phyloP scores from a whole-genome alignment of 1,139 yeast genomes.

The Kluyveromyces sp. region DNA sequence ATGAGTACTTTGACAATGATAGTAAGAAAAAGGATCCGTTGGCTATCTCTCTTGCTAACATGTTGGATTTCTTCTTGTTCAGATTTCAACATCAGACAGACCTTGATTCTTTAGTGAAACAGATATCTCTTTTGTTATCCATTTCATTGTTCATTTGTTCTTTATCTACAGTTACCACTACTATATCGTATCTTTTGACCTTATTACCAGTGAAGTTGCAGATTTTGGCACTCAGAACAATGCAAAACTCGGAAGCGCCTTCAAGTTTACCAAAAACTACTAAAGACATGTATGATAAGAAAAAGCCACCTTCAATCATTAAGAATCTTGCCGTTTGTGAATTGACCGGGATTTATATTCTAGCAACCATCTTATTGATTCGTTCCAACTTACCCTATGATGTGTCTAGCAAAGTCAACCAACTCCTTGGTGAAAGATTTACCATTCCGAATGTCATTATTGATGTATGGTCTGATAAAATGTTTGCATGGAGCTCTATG shows the following conservation, averaged over 20 bases:
- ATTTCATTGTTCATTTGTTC: constrained; percentile 62
- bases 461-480: constrained; percentile 74
- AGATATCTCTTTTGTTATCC: constrained; percentile 56
- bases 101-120: constrained; percentile 52
- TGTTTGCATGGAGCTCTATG: constrained; percentile 53
- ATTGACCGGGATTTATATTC: constrained; percentile 66
- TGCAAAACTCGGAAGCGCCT: constrained; percentile 14
- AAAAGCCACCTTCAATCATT: constrained; percentile 25
- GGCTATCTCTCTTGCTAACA: constrained; percentile 56
- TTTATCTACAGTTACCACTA: constrained; percentile 51
- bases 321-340: constrained; percentile 54
- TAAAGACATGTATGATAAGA: neutral
- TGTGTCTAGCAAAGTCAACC: constrained; percentile 37
- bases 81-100: constrained; percentile 33
- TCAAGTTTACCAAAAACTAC: constrained; percentile 15
- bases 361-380: constrained; percentile 71
- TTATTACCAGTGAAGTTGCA: constrained; percentile 27
- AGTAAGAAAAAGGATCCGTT: constrained; percentile 41
- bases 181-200: constrained; percentile 35
- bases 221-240: constrained; percentile 23
- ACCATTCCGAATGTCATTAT: constrained; percentile 44
- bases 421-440: constrained; percentile 26
- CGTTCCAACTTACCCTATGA: constrained; percentile 63
- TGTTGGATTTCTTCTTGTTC: constrained; percentile 29
- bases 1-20: constrained; percentile 12